phyloP scores from a whole-genome alignment of 2,329 filamentous ascomycete genomes.

The Coniella lustricola region DNA sequence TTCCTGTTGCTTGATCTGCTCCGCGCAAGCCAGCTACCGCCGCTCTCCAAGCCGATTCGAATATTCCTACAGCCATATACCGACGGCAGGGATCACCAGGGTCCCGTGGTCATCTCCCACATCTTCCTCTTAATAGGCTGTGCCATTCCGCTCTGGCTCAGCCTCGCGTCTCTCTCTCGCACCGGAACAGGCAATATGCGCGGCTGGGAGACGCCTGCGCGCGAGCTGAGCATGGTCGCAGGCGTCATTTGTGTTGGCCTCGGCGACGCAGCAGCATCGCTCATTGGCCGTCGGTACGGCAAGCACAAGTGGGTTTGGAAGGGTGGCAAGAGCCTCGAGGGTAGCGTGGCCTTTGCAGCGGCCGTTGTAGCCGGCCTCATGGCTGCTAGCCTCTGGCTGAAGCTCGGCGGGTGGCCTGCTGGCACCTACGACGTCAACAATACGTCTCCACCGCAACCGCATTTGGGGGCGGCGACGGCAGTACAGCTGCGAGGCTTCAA shows the following conservation, averaged over 20 bases:
- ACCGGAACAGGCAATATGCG: conserved; percentile 46
- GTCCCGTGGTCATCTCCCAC: conserved; percentile 90
- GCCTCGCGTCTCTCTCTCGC: conserved; percentile 62
- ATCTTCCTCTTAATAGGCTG: conserved; percentile 95
- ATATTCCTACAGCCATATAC: conserved; percentile 88
- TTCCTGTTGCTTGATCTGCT: conserved; percentile 88
- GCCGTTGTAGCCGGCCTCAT: conserved; percentile 73
- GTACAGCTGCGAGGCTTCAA: conserved; percentile 4
- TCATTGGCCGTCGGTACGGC: conserved; percentile 82
- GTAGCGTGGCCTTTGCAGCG: conserved; percentile 69
- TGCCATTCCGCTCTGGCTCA: conserved; percentile 89
- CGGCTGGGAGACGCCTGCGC: conserved; percentile 67
- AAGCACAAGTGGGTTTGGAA: conserved; percentile 92
- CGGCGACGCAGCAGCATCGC: conserved; percentile 85
- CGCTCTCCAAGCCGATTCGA: conserved; percentile 78
- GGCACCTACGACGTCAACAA: conserved; percentile 48
- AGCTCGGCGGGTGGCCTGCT: conserved; percentile 68
- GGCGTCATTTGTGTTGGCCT: conserved; percentile 93
- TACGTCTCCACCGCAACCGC: neutral
- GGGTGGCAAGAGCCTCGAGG: conserved; percentile 91
- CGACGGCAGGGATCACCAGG: conserved; percentile 85
- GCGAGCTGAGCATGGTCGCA: conserved; percentile 84
- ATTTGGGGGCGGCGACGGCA: neutral
- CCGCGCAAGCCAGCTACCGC: conserved; percentile 83
- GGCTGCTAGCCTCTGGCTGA: conserved; percentile 65